phyloP scores from a whole-genome alignment of 345 rosid genomes.

The Rhodamnia argentea region DNA sequence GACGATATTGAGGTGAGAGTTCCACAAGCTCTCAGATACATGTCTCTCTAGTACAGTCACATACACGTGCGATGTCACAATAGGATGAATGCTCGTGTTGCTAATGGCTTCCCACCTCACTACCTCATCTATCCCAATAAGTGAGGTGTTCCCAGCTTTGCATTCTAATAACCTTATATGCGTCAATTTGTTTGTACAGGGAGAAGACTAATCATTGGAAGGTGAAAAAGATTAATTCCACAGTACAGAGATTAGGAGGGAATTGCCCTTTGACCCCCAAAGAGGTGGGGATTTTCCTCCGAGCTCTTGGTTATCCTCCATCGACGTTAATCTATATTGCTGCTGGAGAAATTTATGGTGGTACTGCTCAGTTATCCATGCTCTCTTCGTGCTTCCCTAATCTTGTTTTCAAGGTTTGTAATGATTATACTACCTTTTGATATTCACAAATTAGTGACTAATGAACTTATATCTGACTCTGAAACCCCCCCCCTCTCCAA shows the following conservation, averaged over 20 bases:
- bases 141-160: neutral
- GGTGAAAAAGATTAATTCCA: constrained; percentile 77
- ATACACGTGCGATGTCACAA: neutral
- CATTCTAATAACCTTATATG: neutral
- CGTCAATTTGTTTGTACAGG: constrained; percentile 20
- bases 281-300: constrained; percentile 82
- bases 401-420: constrained; percentile 65
- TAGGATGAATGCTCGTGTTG: neutral
- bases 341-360: constrained; percentile 91
- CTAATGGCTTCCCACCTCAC: neutral
- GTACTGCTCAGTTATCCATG: constrained; percentile 51
- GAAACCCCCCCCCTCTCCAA: too few species aligned
- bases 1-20: constrained; percentile 59
- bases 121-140: neutral
- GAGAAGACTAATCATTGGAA: constrained; percentile 90
- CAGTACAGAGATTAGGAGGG: constrained; percentile 76
- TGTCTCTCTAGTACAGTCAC: neutral
- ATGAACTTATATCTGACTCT: neutral
- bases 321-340: constrained; percentile 73
- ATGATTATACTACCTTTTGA: neutral
- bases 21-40: neutral
- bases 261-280: constrained; percentile 88
- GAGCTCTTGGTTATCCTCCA: constrained; percentile 74
- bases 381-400: constrained; percentile 67
- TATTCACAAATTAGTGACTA: neutral